Evolutionary conservation across 1,284 basidiomycete genomes (phyloP).

Genomic region (Cutaneotrichosporon sp.): DNA sequence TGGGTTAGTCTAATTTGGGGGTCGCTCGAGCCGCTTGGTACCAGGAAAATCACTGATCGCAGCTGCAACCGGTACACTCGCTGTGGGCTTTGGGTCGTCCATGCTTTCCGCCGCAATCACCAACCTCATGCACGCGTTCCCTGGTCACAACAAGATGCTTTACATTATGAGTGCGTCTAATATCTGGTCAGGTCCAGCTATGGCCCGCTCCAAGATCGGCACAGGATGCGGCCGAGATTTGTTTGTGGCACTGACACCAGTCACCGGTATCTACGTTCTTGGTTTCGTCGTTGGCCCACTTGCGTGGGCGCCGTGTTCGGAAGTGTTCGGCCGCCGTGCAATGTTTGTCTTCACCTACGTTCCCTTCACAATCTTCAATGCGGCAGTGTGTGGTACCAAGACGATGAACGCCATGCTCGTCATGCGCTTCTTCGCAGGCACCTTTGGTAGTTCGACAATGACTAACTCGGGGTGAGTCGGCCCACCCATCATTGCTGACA

Average conservation of each 20-base stretch:
- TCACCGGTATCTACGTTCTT: constrained; percentile 26
- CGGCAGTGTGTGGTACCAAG: constrained; percentile 50
- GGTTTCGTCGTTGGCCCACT: constrained; percentile 28
- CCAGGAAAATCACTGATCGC: background rate
- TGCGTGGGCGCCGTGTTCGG: constrained; percentile 38
- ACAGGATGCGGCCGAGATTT: background rate
- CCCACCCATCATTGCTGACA: background rate
- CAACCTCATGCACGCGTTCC: constrained; percentile 28
- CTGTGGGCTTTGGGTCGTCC: constrained; percentile 30
- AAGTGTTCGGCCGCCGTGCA: constrained; percentile 45
- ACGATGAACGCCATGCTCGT: constrained; percentile 53
- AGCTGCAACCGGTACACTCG: constrained; percentile 29
- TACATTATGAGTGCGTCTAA: constrained; percentile 29
- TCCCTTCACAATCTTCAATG: constrained; percentile 53
- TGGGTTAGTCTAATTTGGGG: constrained; percentile 16
- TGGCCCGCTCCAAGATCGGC: background rate
- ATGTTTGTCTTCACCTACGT: constrained; percentile 53
- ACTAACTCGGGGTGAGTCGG: constrained; percentile 50
- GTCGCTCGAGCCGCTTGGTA: background rate
- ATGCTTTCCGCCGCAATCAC: constrained; percentile 35
- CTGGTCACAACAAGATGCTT: constrained; percentile 27
- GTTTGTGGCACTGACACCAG: constrained; percentile 1
- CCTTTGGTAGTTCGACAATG: constrained; percentile 51
- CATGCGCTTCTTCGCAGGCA: constrained; percentile 54
- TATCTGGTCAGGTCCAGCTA: background rate